phyloP scores from a whole-genome alignment of 306 rosid genomes.

The Cicer yamashitae region DNA sequence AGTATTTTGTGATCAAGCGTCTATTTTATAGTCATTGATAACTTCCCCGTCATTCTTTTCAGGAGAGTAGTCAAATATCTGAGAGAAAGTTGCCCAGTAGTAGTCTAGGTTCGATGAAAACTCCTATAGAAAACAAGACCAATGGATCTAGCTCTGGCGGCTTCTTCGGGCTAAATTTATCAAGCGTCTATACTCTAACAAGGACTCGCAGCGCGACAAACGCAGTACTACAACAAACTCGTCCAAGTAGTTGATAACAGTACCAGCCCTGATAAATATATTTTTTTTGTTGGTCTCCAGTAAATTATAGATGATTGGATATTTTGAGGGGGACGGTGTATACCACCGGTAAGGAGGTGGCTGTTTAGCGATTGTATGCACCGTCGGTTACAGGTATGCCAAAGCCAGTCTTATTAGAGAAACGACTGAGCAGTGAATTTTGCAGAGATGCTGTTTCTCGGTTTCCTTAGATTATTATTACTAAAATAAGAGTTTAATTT shows the following conservation, averaged over 20 bases:
- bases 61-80: constrained; percentile 55
- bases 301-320: constrained; percentile 37
- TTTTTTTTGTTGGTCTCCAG: constrained; percentile 22
- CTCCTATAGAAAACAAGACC: constrained; percentile 39
- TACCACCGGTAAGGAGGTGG: constrained; percentile 24
- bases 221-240: constrained; percentile 61
- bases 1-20: background rate
- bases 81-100: constrained; percentile 39
- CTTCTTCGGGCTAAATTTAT: constrained; percentile 57
- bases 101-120: constrained; percentile 33
- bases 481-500: constrained; percentile 34
- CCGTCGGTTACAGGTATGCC: constrained; percentile 47
- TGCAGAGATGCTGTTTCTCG: constrained; percentile 53
- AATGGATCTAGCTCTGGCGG: constrained; percentile 65
- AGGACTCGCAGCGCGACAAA: constrained; percentile 79
- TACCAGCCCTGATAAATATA: constrained; percentile 17
- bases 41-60: constrained; percentile 37
- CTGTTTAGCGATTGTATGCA: constrained; percentile 31
- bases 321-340: constrained; percentile 21
- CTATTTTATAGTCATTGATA: background rate
- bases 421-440: constrained; percentile 67
- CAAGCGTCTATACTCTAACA: constrained; percentile 50
- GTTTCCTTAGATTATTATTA: constrained; percentile 37
- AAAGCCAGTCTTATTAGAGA: constrained; percentile 52
- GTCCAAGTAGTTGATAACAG: constrained; percentile 48